Conservation (phyloP, 139 green algal species). For the Pleodorina starrii region DNA sequence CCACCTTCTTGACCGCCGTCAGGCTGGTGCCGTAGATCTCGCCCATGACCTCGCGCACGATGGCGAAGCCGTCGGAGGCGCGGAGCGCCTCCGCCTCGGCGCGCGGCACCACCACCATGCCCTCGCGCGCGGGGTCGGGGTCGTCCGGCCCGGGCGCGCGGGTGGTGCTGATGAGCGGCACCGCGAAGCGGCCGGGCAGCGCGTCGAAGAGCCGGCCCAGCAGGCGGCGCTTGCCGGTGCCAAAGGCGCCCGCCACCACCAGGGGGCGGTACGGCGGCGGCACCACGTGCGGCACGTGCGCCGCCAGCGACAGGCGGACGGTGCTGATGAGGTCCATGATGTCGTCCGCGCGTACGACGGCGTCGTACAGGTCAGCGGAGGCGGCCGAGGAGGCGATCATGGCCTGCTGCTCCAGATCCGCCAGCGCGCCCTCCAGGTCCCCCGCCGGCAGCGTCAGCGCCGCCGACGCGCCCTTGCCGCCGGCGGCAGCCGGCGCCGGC, state of each 20-base stretch:
- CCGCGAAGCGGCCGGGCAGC: slow-evolving; percentile 61
- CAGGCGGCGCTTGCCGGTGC: slow-evolving; percentile 72
- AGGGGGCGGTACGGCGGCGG: slow-evolving; percentile 66
- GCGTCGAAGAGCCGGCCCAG: slow-evolving; percentile 69
- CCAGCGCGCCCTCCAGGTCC: slow-evolving; percentile 39
- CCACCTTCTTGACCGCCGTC: slow-evolving; percentile 64
- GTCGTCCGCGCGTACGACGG: slow-evolving; percentile 45
- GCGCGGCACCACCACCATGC: slow-evolving; percentile 56
- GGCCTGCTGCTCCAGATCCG: slow-evolving; percentile 27
- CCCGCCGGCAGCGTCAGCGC: slow-evolving; percentile 1
- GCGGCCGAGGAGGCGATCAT: slow-evolving; percentile 9
- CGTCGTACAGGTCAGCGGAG: slow-evolving; percentile 48
- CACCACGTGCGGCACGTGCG: slow-evolving; percentile 63
- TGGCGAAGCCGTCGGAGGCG: slow-evolving; percentile 50
- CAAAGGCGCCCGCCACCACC: slow-evolving; percentile 77
- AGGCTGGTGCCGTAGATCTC: slow-evolving; percentile 73
- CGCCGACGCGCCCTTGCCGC: background rate
- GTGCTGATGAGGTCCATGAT: slow-evolving; percentile 46
- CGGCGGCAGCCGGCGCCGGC: background rate
- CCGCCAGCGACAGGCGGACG: slow-evolving; percentile 56
- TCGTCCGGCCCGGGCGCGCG: background rate
- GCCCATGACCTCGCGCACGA: slow-evolving; percentile 58
- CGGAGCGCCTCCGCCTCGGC: slow-evolving; percentile 57
- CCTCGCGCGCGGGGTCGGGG: slow-evolving; percentile 34
- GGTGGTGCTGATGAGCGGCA: slow-evolving; percentile 63